Conservation (phyloP, 2,329 filamentous ascomycete species). For the Penicillium sp. region DNA sequence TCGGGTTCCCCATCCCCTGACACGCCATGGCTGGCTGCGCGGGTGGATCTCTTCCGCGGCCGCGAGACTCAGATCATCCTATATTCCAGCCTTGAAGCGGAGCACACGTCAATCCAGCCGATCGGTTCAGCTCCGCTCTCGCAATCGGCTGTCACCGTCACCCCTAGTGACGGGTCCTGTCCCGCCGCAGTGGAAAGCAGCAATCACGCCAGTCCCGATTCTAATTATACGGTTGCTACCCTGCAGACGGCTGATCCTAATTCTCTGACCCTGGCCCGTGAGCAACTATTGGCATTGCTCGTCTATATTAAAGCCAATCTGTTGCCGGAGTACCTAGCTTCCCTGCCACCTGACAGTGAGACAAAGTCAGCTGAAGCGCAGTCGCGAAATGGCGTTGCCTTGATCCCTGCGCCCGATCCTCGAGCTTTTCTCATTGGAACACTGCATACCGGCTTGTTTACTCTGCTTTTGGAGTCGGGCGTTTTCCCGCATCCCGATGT, state of each 20-base stretch:
- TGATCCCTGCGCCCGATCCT: conserved; percentile 28
- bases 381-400: conserved; percentile 7
- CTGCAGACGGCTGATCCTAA: conserved; percentile 7
- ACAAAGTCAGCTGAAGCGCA: neutral
- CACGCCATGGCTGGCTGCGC: conserved; percentile 41
- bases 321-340: conserved; percentile 28
- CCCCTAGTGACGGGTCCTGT: neutral
- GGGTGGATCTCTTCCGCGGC: conserved; percentile 40
- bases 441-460: conserved; percentile 36
- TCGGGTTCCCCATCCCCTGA: conserved; percentile 6
- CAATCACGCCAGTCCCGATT: conserved; percentile 2
- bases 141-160: neutral
- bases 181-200: neutral
- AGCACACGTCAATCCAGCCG: conserved; percentile 19
- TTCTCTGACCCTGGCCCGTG: conserved; percentile 16
- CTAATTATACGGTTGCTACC: conserved; percentile 12
- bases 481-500: conserved; percentile 7
- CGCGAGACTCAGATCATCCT: conserved; percentile 44
- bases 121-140: conserved; percentile 11
- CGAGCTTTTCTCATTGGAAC: conserved; percentile 38
- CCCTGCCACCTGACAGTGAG: neutral
- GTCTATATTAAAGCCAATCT: conserved; percentile 26
- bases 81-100: conserved; percentile 42
- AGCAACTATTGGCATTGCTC: conserved; percentile 31
- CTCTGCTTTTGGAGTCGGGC: conserved; percentile 24